Base-by-base conservation (phyloP, 1,284 basidiomycete species). In the Pseudozyma hubeiensis region DNA sequence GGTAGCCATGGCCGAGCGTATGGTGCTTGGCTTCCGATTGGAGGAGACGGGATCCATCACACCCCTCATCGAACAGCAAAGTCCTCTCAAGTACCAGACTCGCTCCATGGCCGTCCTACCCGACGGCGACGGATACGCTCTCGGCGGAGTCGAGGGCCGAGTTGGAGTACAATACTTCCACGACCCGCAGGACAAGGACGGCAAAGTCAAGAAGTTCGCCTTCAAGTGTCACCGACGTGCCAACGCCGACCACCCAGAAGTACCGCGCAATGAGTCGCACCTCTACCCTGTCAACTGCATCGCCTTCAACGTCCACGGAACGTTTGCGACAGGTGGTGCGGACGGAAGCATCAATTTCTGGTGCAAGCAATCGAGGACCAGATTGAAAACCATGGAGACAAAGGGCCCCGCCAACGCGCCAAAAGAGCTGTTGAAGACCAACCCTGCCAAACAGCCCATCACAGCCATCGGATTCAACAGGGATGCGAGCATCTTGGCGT, bases 101-200 rank as follows among this genome's bases (percentile, higher is more conserved):
- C 90, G 96, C 6, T 64, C 62, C n/a, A 63, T 78, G 47, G 75
- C 78, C 5, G 69, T 77, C 0, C 59, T 81, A 1, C 82, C 82
- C 10, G 78, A 78, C 17, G 79, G 79, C 7, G 78, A 79, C 45
- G 82, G 81, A 3, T 83, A 80, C 49, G 94, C 94, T 0, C 88
- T 98, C 0, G 96, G 96, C 16, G 95, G 93, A 82, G 90, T 97
- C 11, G 96, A 99, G 85, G 96, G 96, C 9, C 89, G 96, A 52
- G 94, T 98, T 0, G 95, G 93, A 1, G 94, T 99, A 67, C 96
- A 98, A 92, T 97, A 85, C 84, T 92, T 86, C 45, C 69, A 70
- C 49, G 61, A 72, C 52, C 58, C 58, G 19, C 71, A 72, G 68
- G 77, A 80, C 65, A 80, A 80, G 57, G 78, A 80, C 55, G 44